These are phyloP conservation scores for Barnettozyma sp. DNA, from an alignment of 805 yeast genomes.

Conservation along the genomic window DNA sequence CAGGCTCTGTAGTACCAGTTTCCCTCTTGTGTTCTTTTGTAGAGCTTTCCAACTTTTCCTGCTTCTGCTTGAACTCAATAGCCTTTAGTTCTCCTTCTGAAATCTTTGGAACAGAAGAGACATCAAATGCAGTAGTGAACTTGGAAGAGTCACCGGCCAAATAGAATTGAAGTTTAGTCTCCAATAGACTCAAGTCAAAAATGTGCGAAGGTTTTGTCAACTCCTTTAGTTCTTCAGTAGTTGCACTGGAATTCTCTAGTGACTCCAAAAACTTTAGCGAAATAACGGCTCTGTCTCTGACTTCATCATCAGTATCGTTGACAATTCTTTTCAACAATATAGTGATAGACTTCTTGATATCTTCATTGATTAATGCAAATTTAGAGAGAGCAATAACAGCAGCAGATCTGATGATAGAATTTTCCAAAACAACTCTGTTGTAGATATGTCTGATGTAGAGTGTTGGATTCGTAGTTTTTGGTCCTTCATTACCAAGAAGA, in stretches of 20 bases:
- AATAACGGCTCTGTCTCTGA: conserved; percentile 92
- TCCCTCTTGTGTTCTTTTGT: conserved; percentile 7
- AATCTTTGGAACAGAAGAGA: conserved; percentile 55
- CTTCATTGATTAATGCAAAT: conserved; percentile 71
- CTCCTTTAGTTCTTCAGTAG: conserved; percentile 32
- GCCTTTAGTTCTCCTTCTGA: conserved; percentile 65
- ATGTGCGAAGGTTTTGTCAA: conserved; percentile 62
- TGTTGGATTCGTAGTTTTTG: conserved; percentile 77
- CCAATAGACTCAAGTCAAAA: conserved; percentile 73
- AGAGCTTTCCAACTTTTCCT: conserved; percentile 28
- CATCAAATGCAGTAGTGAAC: conserved; percentile 59
- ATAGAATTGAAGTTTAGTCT: conserved; percentile 67
- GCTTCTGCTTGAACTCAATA: conserved; percentile 50
- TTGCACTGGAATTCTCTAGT: conserved; percentile 28
- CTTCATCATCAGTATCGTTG: conserved; percentile 91
- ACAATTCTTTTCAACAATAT: conserved; percentile 77
- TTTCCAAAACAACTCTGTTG: conserved; percentile 93
- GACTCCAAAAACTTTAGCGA: conserved; percentile 58
- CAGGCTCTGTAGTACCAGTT: neutral
- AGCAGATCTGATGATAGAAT: conserved; percentile 90
- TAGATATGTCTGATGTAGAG: conserved; percentile 92
- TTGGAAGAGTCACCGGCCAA: conserved; percentile 39
- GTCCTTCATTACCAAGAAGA: conserved; percentile 91
- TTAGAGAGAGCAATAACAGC: conserved; percentile 91
- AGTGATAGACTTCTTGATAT: conserved; percentile 59